phyloP scores from a whole-genome alignment of 805 yeast species.

The Hanseniaspora vineae region DNA sequence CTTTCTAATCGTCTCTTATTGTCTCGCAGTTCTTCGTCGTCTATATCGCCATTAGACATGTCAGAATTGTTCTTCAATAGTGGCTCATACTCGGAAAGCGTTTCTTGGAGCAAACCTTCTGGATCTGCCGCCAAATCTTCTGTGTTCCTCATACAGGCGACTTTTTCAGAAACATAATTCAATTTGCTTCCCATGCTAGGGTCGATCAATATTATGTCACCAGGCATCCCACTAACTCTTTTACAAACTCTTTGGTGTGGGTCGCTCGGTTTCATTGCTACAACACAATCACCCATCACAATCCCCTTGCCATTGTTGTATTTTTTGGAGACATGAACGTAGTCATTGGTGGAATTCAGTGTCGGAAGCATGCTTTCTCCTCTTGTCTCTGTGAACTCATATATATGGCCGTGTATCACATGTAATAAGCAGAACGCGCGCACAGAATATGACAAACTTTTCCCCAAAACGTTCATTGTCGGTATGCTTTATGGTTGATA shows the following conservation, averaged over 20 bases:
- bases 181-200: constrained; percentile 49
- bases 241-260: constrained; percentile 82
- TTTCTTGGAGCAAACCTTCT: neutral
- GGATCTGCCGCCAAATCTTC: too few relatives aligned
- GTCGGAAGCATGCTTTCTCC: constrained; percentile 98
- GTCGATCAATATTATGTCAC: constrained; percentile 71
- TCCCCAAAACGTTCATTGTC: constrained; percentile 5
- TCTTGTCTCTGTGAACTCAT: constrained; percentile 67
- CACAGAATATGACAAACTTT: constrained; percentile 35
- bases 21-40: constrained; percentile 9
- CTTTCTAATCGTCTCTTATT: constrained; percentile 6
- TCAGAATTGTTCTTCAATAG: neutral
- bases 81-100: neutral
- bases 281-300: constrained; percentile 74
- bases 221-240: constrained; percentile 92
- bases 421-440: constrained; percentile 57
- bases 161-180: constrained; percentile 15
- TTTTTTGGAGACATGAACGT: constrained; percentile 60
- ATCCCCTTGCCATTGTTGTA: constrained; percentile 53
- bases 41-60: constrained; percentile 2
- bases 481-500: too few relatives aligned
- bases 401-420: constrained; percentile 49
- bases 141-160: neutral
- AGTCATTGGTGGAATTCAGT: constrained; percentile 58
- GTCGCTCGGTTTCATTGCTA: constrained; percentile 81